Percentiles rank a stretch among this genome's conserved stretches.
Evolutionary conservation across 75 land plant genomes (phyloP).

Genomic region (Pseudotsuga menziesii): DNA sequence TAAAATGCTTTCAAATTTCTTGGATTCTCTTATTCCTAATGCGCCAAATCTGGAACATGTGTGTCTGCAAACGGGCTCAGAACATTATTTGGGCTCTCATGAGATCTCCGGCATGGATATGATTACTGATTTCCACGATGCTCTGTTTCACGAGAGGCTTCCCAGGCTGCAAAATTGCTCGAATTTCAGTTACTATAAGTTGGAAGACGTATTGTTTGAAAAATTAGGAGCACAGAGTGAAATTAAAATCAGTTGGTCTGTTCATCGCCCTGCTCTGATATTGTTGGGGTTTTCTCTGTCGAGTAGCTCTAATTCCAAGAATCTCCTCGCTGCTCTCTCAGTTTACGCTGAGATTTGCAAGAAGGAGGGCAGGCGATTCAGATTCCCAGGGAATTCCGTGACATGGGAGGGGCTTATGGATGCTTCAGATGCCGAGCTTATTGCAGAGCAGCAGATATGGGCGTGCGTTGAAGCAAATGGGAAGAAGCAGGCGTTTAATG

Average conservation of each 20-base stretch:
- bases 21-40: slow-evolving; percentile 48
- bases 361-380: slow-evolving; percentile 35
- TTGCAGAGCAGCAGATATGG: slow-evolving; percentile 92
- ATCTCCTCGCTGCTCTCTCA: slow-evolving; percentile 38
- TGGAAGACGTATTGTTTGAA: slow-evolving; percentile 52
- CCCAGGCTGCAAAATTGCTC: slow-evolving; percentile 42
- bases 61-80: slow-evolving; percentile 63
- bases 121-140: slow-evolving; percentile 22
- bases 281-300: slow-evolving; percentile 58
- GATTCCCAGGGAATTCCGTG: slow-evolving; percentile 42
- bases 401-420: slow-evolving; percentile 55
- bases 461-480: slow-evolving; percentile 57
- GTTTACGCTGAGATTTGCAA: slow-evolving; percentile 70
- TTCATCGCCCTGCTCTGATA: slow-evolving; percentile 53
- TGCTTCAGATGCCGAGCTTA: slow-evolving; percentile 69
- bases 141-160: slow-evolving; percentile 57
- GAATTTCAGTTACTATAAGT: slow-evolving; percentile 55
- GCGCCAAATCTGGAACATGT: slow-evolving; percentile 56
- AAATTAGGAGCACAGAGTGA: slow-evolving; percentile 15
- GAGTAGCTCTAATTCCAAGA: slow-evolving; percentile 37
- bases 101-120: slow-evolving; percentile 17
- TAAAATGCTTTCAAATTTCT: slow-evolving; percentile 50
- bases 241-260: slow-evolving; percentile 37
- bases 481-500: slow-evolving; percentile 73
- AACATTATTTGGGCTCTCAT: slow-evolving; percentile 72